Evolutionary conservation across 345 rosid species (phyloP), one percentile per base, ranked within the genome.

Genomic region (Hypericum perforatum): DNA sequence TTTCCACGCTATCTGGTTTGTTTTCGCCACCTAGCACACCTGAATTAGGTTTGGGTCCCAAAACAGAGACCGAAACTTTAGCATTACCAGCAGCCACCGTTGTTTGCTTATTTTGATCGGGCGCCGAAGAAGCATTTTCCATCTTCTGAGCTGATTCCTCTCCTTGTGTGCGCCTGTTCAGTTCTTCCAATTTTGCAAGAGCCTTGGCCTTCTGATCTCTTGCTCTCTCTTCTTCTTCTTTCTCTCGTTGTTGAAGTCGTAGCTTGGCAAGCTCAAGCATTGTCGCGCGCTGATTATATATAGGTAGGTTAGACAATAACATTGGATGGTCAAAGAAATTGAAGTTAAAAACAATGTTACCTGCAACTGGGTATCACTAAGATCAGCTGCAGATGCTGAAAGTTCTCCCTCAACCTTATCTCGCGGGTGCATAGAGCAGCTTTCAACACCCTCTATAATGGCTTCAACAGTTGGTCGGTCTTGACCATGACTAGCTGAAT

Each of bases 141-240:
- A 49, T 52, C 56, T 74, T 79, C 57, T 57, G 67, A 55, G 72
- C 65, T 40, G 57, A 65, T 55, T 82, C 89, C 46, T 38, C 70
- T 40, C 65, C 66, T 70, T 69, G 80, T 6, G 77, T 63, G 49
- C 87, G 94, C 75, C 81, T 80, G 71, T 92, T 72, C 77, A 94
- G 65, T 69, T 84, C 99, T 69, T 79, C 89, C 60, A 80, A 68
- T 71, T 92, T 92, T 54, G 81, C 87, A 42, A 62, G 75, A 60
- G 97, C 89, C 81, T 77, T 92, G 54, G 95, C 95, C 66, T 73
- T 88, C 76, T 84, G 95, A 9, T 86, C 91, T 74, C 83, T 94
- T 40, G 61, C 72, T 56, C 95, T 76, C 66, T 94, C 94, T 63
- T 92, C 98, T 76, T 92, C 98, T 71, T 85, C 96, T 60, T 78